Conservation (phyloP, 2,329 filamentous ascomycete species). For the Pseudohalonectria lignicola region DNA sequence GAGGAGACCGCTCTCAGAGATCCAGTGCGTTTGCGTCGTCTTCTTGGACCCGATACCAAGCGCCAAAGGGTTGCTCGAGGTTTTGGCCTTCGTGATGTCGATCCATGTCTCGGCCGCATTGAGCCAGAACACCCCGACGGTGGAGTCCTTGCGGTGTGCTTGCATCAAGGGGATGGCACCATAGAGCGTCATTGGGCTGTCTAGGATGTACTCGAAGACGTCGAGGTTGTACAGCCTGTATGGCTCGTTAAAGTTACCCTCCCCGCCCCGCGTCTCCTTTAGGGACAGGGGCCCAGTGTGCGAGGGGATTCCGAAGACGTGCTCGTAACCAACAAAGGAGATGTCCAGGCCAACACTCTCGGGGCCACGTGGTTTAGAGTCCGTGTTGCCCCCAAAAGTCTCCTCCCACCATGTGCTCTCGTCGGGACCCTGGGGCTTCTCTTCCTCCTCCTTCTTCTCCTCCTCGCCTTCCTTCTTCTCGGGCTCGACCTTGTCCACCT, state of each 20-base stretch:
- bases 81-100: constrained; percentile 76
- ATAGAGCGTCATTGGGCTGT: constrained; percentile 97
- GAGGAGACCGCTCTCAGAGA: constrained; percentile 81
- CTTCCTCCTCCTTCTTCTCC: constrained; percentile 23
- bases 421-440: constrained; percentile 44
- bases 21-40: constrained; percentile 88
- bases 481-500: constrained; percentile 51
- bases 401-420: constrained; percentile 98
- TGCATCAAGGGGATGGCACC: constrained; percentile 98
- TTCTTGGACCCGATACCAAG: constrained; percentile 59
- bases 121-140: constrained; percentile 94
- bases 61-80: constrained; percentile 62
- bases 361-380: constrained; percentile 87
- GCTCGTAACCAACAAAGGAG: constrained; percentile 79
- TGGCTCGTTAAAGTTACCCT: constrained; percentile 76
- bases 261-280: constrained; percentile 80
- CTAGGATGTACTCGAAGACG: constrained; percentile 94
- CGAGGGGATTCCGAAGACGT: constrained; percentile 91
- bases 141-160: constrained; percentile 85
- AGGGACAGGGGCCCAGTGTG: constrained; percentile 82
- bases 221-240: constrained; percentile 95
- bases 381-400: constrained; percentile 87
- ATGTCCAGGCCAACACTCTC: constrained; percentile 90
- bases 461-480: constrained; percentile 21
- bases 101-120: constrained; percentile 97